Conservation (phyloP, 352 stramenopile genomes). For the Pythium monospermum region DNA sequence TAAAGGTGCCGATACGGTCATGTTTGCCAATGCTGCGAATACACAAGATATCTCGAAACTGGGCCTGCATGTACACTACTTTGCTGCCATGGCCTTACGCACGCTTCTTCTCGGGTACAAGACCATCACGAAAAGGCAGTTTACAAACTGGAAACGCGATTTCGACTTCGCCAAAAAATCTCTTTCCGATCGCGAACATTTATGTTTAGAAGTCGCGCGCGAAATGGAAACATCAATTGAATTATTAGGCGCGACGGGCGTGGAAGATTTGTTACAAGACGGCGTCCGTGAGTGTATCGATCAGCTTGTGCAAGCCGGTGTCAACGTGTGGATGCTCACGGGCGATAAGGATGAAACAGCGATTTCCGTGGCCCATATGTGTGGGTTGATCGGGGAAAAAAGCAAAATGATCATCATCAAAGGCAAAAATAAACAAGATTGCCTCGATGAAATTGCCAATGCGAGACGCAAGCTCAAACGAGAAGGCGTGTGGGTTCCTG, state of each 20-base stretch:
- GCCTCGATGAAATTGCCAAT: constrained; percentile 75
- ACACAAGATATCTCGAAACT: constrained; percentile 73
- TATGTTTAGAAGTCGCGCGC: constrained; percentile 55
- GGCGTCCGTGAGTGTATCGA: constrained; percentile 75
- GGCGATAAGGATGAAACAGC: constrained; percentile 86
- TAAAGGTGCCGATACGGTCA: constrained; percentile 87
- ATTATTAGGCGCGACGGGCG: constrained; percentile 69
- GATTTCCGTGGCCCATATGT: constrained; percentile 82
- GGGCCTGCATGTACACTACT: constrained; percentile 80
- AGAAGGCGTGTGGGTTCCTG: constrained; percentile 74
- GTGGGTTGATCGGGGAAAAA: constrained; percentile 69
- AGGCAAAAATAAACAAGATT: constrained; percentile 72
- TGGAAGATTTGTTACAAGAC: constrained; percentile 82
- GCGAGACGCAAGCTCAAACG: constrained; percentile 66
- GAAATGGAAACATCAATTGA: constrained; percentile 68
- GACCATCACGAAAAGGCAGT: constrained; percentile 55
- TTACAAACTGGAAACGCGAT: constrained; percentile 62
- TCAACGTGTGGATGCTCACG: constrained; percentile 81
- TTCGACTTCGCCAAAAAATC: constrained; percentile 67
- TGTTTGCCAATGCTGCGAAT: constrained; percentile 76
- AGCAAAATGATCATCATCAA: constrained; percentile 84
- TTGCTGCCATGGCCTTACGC: constrained; percentile 81
- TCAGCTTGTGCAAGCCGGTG: constrained; percentile 55
- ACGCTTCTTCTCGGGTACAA: constrained; percentile 83
- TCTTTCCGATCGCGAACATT: constrained; percentile 50